Conservation (phyloP, 352 stramenopile species). For the Phytophthora foliorum region DNA sequence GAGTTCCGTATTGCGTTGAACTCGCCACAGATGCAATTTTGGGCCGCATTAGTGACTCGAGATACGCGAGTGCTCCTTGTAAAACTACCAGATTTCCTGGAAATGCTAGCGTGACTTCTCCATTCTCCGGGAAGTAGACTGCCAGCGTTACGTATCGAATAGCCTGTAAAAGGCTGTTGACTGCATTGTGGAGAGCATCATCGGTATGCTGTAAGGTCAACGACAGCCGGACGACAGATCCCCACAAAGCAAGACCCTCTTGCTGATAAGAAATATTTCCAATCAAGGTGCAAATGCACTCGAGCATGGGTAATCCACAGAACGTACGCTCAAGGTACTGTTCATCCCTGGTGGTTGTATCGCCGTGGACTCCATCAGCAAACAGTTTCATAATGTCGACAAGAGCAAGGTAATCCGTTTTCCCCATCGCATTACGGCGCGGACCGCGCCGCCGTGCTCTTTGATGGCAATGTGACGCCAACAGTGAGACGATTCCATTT, state of each 20-base stretch:
- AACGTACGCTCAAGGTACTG: constrained; percentile 43
- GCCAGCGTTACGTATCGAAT: constrained; percentile 57
- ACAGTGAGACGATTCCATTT: constrained; percentile 43
- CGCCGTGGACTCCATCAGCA: constrained; percentile 14
- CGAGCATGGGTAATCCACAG: constrained; percentile 51
- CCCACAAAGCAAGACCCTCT: constrained; percentile 52
- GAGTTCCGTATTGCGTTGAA: not conserved
- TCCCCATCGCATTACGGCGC: constrained; percentile 24
- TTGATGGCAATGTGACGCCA: constrained; percentile 70
- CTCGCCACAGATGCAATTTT: not conserved
- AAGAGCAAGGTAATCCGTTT: constrained; percentile 46
- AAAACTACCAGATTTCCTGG: constrained; percentile 35
- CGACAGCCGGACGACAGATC: constrained; percentile 43
- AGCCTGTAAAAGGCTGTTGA: constrained; percentile 67
- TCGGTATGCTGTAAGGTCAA: constrained; percentile 48
- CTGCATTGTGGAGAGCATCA: constrained; percentile 46
- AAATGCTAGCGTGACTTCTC: constrained; percentile 36
- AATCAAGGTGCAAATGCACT: constrained; percentile 56
- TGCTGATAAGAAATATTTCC: constrained; percentile 42
- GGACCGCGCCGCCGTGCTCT: constrained; percentile 20
- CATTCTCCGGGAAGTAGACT: constrained; percentile 46
- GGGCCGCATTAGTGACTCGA: constrained; percentile 38
- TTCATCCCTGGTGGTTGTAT: constrained; percentile 23
- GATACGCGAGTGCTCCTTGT: constrained; percentile 29
- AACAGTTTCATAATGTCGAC: constrained; percentile 57